Evolutionary conservation across 1,284 basidiomycete species (phyloP), one percentile per base, ranked within the genome.

Genomic region (Sanguinoderma infundibulare): DNA sequence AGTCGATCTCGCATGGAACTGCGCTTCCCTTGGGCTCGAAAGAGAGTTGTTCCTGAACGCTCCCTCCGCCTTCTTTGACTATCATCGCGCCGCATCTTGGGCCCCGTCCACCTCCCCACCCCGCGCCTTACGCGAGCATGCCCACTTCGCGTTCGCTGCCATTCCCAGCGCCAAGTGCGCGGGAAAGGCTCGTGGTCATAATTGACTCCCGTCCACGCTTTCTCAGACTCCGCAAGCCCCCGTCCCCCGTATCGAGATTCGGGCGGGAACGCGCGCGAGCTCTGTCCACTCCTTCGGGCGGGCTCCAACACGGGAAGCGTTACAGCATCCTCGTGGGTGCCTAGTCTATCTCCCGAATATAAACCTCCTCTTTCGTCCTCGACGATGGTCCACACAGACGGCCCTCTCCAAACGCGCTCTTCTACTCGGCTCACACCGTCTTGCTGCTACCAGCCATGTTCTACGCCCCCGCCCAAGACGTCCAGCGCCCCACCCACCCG

Each of bases 401-500:
- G 58, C 60, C 61, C 62, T 58, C 52, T 59, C 51, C 58, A 42
- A 38, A 58, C 38, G 44, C 59, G 39, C 56, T 44, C 57, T 58
- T 59, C 61, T 57, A 57, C 61, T 61, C 58, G 62, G 49, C 53
- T 60, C 55, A 56, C 49, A 40, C 30, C 61, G 55, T 58, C 61
- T 59, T 47, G 49, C 26, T 59, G 36, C 49, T 24, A 14, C 50
- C 61, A 44, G 47, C 63, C 64, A 78, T 79, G 74, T 79, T 78
- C 68, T 75, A 77, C 72, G 72, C 73, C 65, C 74, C 74, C 54
- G 71, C 72, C 42, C 74, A 75, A 63, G 75, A 76, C 67, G 81
- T 84, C 75, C 86, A 87, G 69, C 82, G 79, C 54, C 83, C 84
- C 36, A 87, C 86, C 44, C 85, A 87, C 72, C 79, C 80, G 62